Percentiles rank a stretch among this genome's conserved stretches.
phyloP scores from a whole-genome alignment of 345 rosid genomes.

The Salix brachista region DNA sequence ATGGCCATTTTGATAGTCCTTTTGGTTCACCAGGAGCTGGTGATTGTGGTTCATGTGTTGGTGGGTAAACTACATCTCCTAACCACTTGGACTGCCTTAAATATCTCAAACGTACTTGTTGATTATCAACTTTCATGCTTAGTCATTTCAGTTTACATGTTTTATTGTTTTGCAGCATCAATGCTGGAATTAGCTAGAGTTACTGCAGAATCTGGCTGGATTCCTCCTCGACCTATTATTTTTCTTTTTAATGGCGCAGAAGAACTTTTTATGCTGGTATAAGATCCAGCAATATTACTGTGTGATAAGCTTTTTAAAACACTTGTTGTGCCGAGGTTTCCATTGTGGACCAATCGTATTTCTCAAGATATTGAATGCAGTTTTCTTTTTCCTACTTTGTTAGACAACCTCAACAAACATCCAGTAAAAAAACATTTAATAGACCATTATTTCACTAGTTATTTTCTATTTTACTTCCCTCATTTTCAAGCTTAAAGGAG shows the following conservation, averaged over 20 bases:
- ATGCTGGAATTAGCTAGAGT: conserved; percentile 86
- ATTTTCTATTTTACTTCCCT: conserved; percentile 12
- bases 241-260: conserved; percentile 96
- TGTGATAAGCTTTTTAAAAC: background rate
- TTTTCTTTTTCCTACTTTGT: background rate
- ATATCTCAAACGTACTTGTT: background rate
- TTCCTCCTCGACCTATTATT: conserved; percentile 75
- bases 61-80: conserved; percentile 36
- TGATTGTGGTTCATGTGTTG: conserved; percentile 96
- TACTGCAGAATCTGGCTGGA: conserved; percentile 76
- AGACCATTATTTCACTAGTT: conserved; percentile 1
- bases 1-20: conserved; percentile 94
- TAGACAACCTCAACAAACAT: background rate
- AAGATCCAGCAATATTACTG: background rate
- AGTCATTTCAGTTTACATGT: conserved; percentile 8
- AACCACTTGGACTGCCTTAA: conserved; percentile 5
- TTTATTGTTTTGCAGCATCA: conserved; percentile 56
- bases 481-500: conserved; percentile 7
- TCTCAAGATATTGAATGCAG: background rate
- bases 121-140: background rate
- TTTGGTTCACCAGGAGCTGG: conserved; percentile 96
- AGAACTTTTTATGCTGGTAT: conserved; percentile 90
- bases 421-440: conserved; percentile 9
- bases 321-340: background rate
- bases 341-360: background rate